Percentiles rank a stretch among this genome's conserved stretches.
phyloP scores from a whole-genome alignment of 768 basidiomycete genomes.

The Rickenella mellea region DNA sequence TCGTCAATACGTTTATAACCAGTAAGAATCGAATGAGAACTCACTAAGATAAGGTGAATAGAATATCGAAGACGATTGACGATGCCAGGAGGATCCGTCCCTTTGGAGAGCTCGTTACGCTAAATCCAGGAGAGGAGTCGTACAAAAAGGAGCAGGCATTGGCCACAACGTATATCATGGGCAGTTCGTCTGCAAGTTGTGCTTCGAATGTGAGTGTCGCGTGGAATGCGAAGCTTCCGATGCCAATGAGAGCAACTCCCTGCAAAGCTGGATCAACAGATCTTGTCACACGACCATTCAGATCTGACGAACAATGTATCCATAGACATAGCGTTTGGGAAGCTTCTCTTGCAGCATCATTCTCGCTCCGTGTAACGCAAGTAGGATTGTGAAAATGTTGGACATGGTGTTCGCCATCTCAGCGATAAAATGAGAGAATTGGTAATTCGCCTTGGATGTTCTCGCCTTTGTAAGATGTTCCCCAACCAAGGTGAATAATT shows the following conservation, averaged over 20 bases:
- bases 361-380: conserved; percentile 43
- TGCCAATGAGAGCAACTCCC: conserved; percentile 63
- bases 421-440: conserved; percentile 68
- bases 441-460: conserved; percentile 54
- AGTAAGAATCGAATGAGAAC: conserved; percentile 16
- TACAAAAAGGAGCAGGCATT: conserved; percentile 51
- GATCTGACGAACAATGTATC: conserved; percentile 17
- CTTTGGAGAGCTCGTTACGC: conserved; percentile 21
- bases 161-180: conserved; percentile 58
- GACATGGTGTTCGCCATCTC: conserved; percentile 71
- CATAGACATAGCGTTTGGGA: conserved; percentile 25
- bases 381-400: conserved; percentile 49
- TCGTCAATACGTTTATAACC: not conserved
- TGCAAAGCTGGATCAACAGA: conserved; percentile 15
- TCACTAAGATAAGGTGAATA: conserved; percentile 71
- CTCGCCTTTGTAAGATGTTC: not conserved
- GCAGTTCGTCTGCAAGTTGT: conserved; percentile 75
- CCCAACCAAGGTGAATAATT: not conserved
- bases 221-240: conserved; percentile 74
- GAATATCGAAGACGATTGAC: conserved; percentile 37
- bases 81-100: conserved; percentile 31
- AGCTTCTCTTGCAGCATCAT: conserved; percentile 18
- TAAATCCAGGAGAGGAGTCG: conserved; percentile 46
- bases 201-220: conserved; percentile 67
- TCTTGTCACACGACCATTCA: not conserved